phyloP scores from a whole-genome alignment of 2,329 filamentous ascomycete species.

The Fonsecaea pedrosoi region DNA sequence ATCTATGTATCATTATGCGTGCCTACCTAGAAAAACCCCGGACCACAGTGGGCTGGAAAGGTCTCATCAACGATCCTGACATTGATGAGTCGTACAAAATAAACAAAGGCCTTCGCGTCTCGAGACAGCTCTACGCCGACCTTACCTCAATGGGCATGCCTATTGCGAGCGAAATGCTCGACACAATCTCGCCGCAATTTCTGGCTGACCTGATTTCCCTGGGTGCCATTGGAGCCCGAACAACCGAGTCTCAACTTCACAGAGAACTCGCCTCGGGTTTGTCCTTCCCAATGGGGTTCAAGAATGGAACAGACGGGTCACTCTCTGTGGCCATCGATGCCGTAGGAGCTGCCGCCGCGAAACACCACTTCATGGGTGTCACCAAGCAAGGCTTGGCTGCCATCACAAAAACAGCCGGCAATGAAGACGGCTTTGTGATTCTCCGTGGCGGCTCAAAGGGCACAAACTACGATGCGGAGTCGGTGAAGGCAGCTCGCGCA shows the following conservation, averaged over 20 bases:
- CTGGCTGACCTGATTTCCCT: slow-evolving; percentile 89
- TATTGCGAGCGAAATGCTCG: slow-evolving; percentile 95
- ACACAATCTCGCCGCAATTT: slow-evolving; percentile 98
- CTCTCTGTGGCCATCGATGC: slow-evolving; percentile 91
- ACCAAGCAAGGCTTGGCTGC: slow-evolving; percentile 95
- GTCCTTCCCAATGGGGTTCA: slow-evolving; percentile 98
- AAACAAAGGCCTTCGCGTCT: slow-evolving; percentile 90
- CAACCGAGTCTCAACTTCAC: slow-evolving; percentile 94
- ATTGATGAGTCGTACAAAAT: slow-evolving; percentile 99
- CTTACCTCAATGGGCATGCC: slow-evolving; percentile 93
- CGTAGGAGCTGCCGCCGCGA: slow-evolving; percentile 88
- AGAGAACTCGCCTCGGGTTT: slow-evolving; percentile 91
- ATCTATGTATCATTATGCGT: slow-evolving; percentile 95
- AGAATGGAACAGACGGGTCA: slow-evolving; percentile 96
- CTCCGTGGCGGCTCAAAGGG: slow-evolving; percentile 90
- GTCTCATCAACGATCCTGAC: slow-evolving; percentile 96
- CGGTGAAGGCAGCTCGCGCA: slow-evolving; percentile 81
- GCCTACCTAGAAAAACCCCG: slow-evolving; percentile 98
- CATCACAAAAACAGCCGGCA: slow-evolving; percentile 91
- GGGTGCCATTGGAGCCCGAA: slow-evolving; percentile 92
- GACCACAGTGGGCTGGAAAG: slow-evolving; percentile 98
- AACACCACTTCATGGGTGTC: slow-evolving; percentile 95
- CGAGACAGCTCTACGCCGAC: slow-evolving; percentile 90
- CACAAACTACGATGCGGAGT: slow-evolving; percentile 89
- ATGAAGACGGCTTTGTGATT: slow-evolving; percentile 97